Base-by-base conservation (phyloP, 768 basidiomycete genomes). In the Boletus vermiculosoides region DNA sequence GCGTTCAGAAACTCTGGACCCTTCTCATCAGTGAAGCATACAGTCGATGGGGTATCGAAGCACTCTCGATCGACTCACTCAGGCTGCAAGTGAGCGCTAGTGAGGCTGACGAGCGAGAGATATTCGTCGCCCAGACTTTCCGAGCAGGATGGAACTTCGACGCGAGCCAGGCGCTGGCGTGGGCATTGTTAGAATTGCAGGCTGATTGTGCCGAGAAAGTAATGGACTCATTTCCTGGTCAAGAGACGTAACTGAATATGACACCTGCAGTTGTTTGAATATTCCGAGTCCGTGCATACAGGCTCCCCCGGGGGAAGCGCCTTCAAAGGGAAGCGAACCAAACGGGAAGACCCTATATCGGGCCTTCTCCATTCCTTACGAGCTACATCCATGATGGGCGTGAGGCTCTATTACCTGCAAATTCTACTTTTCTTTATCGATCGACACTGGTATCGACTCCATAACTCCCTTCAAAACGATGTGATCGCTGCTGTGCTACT, bases 361-460 rank as follows among this genome's bases (percentile, higher is more conserved):
- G 70, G 76, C 18, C 72, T 92, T 20, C 74, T 92, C 11, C 63
- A 74, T 49, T 77, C 77, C 12, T 78, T 88, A 56, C 76, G 77
- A 52, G 56, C 67, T 10, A 45, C 58, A 55, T 18, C 60, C 70
- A 4, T 66, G 69, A 34, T 73, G 63, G 61, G 62, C 67, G 62
- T 78, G 73, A 63, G 73, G 68, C 58, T 80, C 74, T 74, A 82
- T 61, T 76, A 80, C 61, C 73, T 96, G 1, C 94, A 97, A 71
- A 77, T 86, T 11, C 76, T 97, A 4, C 82, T 95, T 23, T 97
- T 98, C 75, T 77, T 97, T 67, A 81, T 94, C 58, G 85, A 90
- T 63, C 79, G 83, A 25, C 86, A 95, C 67, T 94, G 91, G 91
- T 28, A 61, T 15, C 66, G 77, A 23, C 71, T 97, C 23, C 85